Base-by-base conservation (phyloP, 75 land plant genomes). In the Sequoia sempervirens region DNA sequence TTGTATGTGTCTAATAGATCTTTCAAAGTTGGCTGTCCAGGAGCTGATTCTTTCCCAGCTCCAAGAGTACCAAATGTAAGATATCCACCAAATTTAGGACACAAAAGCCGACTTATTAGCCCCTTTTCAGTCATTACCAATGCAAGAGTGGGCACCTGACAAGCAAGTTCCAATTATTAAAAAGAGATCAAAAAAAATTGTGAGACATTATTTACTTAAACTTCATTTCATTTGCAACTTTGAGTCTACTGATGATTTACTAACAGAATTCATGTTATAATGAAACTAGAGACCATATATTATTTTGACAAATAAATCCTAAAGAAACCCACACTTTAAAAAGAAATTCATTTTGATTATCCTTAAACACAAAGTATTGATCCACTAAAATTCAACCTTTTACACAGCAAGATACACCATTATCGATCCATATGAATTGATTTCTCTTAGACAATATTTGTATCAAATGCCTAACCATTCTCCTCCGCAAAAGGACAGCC, bases 51-150 rank as follows among this genome's bases (percentile, higher is more conserved):
- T 58, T 91, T 91, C 72, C 95, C 98, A 40, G 87, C 45, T 80
- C 87, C 92, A 82, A 97, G 89, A 34, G 98, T 85, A n/a, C 95
- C 96, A 91, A 96, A 97, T 5, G 99, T 97, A 76, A 97, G 91
- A 87, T 87, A 97, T 53, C 99, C 98, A 80, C 99, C 98, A 91
- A 90, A 96, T 81, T 97, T 96, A 8, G 99, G 88, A 68, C 92
- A 89, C 64, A 96, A 92, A 79, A 97, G 58, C 52, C 96, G 84
- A 53, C 93, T 91, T 76, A 94, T 92, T 69, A 97, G 78, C 12
- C 99, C 99, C 84, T 91, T 88, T 83, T 93, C 96, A 11, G 93
- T 89, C 99, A 97, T 97, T 23, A 91, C 96, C 85, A 97, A 86
- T 81, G 93, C 98, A 82, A 97, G 94, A 26, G 94, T 88, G 41